Evolutionary conservation across 176 grass and related monocot species (phyloP).

Genomic region (Pontederia crassipes): DNA sequence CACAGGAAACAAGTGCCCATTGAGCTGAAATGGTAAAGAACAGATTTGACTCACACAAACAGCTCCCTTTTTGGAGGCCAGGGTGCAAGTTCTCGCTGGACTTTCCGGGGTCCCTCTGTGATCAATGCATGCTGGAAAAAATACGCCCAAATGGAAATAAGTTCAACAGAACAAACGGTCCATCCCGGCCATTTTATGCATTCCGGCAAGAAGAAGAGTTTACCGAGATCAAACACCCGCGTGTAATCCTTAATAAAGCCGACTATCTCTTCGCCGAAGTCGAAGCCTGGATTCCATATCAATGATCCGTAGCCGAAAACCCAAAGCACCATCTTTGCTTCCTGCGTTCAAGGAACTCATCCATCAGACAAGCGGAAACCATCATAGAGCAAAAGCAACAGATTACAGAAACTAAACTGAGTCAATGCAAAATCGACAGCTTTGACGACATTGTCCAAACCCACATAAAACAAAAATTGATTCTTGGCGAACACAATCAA

Average conservation of each 20-base stretch:
- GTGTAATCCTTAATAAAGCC: slow-evolving; percentile 78
- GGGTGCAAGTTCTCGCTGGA: slow-evolving; percentile 6
- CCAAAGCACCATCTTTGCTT: slow-evolving; percentile 63
- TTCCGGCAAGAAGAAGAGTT: not conserved
- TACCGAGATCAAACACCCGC: slow-evolving; percentile 84
- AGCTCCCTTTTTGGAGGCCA: not conserved
- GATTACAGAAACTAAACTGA: too few relatives aligned
- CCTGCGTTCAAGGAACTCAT: not conserved
- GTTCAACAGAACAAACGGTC: not conserved
- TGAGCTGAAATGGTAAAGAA: too few relatives aligned
- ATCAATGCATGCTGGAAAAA: slow-evolving; percentile 10
- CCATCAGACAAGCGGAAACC: too few relatives aligned
- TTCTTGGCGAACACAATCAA: too few relatives aligned
- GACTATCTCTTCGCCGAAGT: slow-evolving; percentile 75
- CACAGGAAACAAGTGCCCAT: too few relatives aligned
- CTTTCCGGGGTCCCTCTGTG: slow-evolving; percentile 4
- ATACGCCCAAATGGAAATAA: not conserved
- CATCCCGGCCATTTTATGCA: too few relatives aligned
- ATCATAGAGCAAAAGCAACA: too few relatives aligned
- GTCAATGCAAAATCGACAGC: too few relatives aligned
- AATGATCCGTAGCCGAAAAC: slow-evolving; percentile 93
- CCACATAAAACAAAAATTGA: too few relatives aligned
- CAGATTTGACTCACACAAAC: not conserved
- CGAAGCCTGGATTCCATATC: slow-evolving; percentile 92
- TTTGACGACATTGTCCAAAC: too few relatives aligned